Evolutionary conservation across 148 eudicot genomes (phyloP).

Genomic region (Vaccinium corymbosum): DNA sequence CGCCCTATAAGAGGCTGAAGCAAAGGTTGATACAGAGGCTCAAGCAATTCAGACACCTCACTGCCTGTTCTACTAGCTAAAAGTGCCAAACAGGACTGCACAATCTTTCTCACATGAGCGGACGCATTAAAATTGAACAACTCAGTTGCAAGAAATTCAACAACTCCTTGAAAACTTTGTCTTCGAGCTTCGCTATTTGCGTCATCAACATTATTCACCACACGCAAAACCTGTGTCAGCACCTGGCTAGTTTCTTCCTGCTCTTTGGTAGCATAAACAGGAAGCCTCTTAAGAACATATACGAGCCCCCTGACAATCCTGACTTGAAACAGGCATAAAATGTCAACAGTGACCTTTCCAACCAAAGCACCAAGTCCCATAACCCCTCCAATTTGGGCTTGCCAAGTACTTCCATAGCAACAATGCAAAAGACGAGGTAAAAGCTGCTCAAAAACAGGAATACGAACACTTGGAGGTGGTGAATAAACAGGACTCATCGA

Average conservation of each 20-base stretch:
- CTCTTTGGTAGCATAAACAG: constrained; percentile 84
- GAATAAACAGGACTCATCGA: constrained; percentile 96
- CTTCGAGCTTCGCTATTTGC: constrained; percentile 91
- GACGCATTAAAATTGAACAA: constrained; percentile 83
- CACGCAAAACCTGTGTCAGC: constrained; percentile 89
- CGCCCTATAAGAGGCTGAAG: constrained; percentile 90
- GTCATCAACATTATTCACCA: constrained; percentile 96
- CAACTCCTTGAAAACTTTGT: constrained; percentile 90
- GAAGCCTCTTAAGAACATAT: constrained; percentile 93
- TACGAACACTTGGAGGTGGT: constrained; percentile 89
- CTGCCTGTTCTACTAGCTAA: constrained; percentile 98
- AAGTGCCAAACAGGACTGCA: constrained; percentile 92
- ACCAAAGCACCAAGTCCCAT: constrained; percentile 91
- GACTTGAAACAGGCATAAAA: constrained; percentile 76
- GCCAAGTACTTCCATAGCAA: constrained; percentile 95
- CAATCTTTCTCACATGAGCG: constrained; percentile 78
- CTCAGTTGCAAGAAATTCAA: constrained; percentile 89
- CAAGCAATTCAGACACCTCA: constrained; percentile 97
- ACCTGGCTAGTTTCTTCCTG: constrained; percentile 98
- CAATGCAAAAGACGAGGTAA: constrained; percentile 87
- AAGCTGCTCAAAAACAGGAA: constrained; percentile 92
- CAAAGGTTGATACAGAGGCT: constrained; percentile 82
- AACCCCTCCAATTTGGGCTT: constrained; percentile 95
- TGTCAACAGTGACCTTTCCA: constrained; percentile 95
- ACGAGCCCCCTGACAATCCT: constrained; percentile 74